Base-by-base conservation (phyloP, 352 stramenopile species). In the Phytophthora uliginosa region DNA sequence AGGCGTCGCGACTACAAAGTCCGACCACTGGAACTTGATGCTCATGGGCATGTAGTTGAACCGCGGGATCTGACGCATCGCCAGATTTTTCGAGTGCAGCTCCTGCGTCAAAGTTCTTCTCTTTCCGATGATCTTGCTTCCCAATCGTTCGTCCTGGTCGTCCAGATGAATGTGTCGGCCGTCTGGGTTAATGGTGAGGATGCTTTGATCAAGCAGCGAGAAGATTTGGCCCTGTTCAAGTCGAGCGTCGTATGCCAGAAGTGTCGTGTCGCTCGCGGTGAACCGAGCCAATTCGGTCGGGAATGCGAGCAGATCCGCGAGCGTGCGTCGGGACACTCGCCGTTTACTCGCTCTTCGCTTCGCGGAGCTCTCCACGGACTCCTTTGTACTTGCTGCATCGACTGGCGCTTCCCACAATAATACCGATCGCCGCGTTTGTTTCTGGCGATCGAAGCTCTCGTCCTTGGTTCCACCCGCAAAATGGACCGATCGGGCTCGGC, bases 1-100 rank as follows among this genome's bases (percentile, higher is more conserved):
- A 0, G 85, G 83, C 6, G 70, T 85, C 6, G 86, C 86, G 17
- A 93, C 78, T 8, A 93, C 84, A 38, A 93, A 93, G 55, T 91
- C 84, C 0, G 84, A 92, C 84, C 86, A 92, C 63, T 93, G 82
- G 59, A 93, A 92, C 38, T 90, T 83, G 61, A 93, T 85, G 13
- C 79, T 26, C 38, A 93, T 77, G 0, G 83, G 83, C 45, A 82
- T 73, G 65, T 92, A 92, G 40, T 92, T 92, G 63, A 93, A 93
- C 9, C 84, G 78, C 20, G 85, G 85, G 24, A 89, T 91, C 22
- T 77, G 81, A 18, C 82, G 84, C 22, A 81, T 69, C 9, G 82
- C 83, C 55, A 93, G 79, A 9, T 83, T 85, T 52, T 93, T 93
- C 40, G 74, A 83, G 38, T 84, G 80, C 7, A 81, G 69, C 24